Conservation (phyloP, 2,329 filamentous ascomycete genomes). For the Elsinoe batatas region DNA sequence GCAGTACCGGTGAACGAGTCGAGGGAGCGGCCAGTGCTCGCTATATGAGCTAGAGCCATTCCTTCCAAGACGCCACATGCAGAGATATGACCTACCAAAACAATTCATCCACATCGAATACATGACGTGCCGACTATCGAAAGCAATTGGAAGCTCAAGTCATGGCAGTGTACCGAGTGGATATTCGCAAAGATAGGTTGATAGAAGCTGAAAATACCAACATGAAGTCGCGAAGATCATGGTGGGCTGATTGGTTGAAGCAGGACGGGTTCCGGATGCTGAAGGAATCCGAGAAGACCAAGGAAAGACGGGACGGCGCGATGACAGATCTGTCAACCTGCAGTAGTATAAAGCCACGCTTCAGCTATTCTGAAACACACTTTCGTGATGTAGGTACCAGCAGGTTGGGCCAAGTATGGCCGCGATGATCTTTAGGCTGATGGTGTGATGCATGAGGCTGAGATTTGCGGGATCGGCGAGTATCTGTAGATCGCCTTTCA, state of each 20-base stretch:
- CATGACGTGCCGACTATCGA: background rate
- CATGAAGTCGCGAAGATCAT: background rate
- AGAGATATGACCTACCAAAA: background rate
- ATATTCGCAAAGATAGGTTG: background rate
- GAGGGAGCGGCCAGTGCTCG: background rate
- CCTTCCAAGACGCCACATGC: background rate
- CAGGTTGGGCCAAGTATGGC: background rate
- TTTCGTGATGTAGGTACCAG: background rate
- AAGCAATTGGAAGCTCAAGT: background rate
- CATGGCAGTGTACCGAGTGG: constrained; percentile 1
- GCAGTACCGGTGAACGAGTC: background rate
- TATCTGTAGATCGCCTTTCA: background rate
- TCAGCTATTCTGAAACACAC: background rate
- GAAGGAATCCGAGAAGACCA: constrained; percentile 1
- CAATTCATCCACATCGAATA: background rate
- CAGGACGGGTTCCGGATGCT: background rate
- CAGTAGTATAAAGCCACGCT: background rate
- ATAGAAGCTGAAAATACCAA: constrained; percentile 4
- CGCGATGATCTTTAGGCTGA: background rate
- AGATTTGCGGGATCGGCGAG: background rate
- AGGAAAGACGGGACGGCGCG: constrained; percentile 7
- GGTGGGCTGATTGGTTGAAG: background rate
- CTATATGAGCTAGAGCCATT: background rate
- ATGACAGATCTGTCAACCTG: background rate
- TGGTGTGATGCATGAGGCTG: background rate